A percentile compares a stretch with the other conserved stretches of the same genome.
phyloP scores from a whole-genome alignment of 2,329 filamentous ascomycete genomes.

The Colletotrichum godetiae region DNA sequence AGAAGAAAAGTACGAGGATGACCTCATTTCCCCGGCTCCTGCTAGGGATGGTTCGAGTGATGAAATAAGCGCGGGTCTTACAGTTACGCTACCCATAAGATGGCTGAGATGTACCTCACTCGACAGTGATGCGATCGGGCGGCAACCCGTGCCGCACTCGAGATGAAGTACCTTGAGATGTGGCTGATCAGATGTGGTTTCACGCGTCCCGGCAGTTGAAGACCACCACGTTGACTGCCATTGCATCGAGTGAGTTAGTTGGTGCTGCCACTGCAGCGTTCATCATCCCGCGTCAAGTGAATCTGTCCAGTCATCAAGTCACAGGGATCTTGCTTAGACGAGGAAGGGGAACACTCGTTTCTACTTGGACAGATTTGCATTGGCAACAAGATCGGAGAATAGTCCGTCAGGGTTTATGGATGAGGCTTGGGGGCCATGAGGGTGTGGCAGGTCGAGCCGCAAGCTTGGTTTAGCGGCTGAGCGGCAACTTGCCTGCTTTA shows the following conservation, averaged over 20 bases:
- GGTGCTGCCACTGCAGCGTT: not conserved
- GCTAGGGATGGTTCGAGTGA: not conserved
- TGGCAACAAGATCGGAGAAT: not conserved
- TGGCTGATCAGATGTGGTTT: not conserved
- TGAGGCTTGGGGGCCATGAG: not conserved
- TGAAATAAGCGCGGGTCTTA: not conserved
- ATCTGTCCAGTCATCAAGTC: not conserved
- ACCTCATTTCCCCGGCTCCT: conserved; percentile 16
- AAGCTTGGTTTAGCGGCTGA: not conserved
- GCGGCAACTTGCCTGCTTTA: not conserved
- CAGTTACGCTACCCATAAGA: not conserved
- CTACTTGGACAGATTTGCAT: not conserved
- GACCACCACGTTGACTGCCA: not conserved
- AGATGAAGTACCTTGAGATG: not conserved
- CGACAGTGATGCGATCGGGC: not conserved
- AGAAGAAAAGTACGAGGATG: conserved; percentile 22
- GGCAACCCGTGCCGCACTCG: conserved; percentile 22
- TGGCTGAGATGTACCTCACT: not conserved
- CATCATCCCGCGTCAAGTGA: too few relatives aligned
- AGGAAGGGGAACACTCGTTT: not conserved
- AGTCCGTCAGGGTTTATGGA: not conserved
- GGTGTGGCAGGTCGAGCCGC: conserved; percentile 22
- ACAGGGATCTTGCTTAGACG: not conserved
- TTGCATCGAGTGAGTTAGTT: not conserved
- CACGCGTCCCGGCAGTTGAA: not conserved